These are phyloP conservation scores for Cryphonectria radicalis DNA, from an alignment of 2,329 filamentous ascomycete genomes.

Conservation along the genomic window DNA sequence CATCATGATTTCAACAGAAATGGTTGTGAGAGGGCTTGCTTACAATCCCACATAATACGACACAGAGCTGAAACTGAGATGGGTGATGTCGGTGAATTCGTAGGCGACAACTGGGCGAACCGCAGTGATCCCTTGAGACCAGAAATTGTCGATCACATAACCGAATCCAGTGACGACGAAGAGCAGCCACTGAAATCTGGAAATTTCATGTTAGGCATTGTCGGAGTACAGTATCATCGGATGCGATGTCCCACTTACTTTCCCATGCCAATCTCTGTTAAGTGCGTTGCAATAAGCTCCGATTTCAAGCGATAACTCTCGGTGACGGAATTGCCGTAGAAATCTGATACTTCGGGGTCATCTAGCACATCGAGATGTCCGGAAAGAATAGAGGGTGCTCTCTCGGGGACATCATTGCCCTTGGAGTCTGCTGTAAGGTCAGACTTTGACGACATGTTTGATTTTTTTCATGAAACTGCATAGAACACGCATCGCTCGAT, in stretches of 20 bases:
- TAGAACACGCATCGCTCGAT: neutral
- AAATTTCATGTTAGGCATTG: neutral
- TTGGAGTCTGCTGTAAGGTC: constrained; percentile 8
- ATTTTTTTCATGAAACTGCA: neutral
- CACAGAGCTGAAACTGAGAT: constrained; percentile 42
- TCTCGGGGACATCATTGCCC: constrained; percentile 1
- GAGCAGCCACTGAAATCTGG: constrained; percentile 45
- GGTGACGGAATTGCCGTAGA: constrained; percentile 42
- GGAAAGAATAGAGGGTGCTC: constrained; percentile 14
- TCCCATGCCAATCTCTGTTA: constrained; percentile 40
- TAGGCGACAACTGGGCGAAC: constrained; percentile 40
- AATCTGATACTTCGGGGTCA: constrained; percentile 39
- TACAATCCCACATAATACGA: constrained; percentile 46
- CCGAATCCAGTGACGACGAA: constrained; percentile 53
- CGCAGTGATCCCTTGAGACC: constrained; percentile 43
- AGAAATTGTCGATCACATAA: constrained; percentile 51
- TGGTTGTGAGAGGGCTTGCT: neutral
- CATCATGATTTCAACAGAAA: too few species aligned
- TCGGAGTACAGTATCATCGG: neutral
- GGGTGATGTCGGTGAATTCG: constrained; percentile 41
- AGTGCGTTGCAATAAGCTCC: constrained; percentile 38
- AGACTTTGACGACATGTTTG: constrained; percentile 17
- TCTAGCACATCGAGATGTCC: constrained; percentile 30
- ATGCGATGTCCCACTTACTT: constrained; percentile 35
- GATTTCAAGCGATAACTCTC: constrained; percentile 41